Evolutionary conservation across 345 rosid genomes (phyloP).

Genomic region (Melastoma malabathricum): DNA sequence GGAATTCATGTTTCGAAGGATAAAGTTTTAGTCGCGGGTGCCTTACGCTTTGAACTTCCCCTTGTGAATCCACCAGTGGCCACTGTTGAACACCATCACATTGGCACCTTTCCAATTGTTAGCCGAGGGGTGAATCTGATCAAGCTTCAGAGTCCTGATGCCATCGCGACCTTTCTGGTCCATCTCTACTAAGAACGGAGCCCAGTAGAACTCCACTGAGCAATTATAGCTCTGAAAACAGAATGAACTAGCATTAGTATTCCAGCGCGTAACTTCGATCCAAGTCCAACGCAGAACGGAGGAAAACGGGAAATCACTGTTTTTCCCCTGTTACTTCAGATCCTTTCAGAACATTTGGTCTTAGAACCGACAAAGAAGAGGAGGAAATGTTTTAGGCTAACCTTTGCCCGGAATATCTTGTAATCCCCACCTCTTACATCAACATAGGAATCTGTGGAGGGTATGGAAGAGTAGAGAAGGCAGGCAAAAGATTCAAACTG

Average conservation of each 20-base stretch:
- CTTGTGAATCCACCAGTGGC: slow-evolving; percentile 38
- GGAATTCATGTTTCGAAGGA: too few relatives aligned
- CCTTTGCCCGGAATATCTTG: slow-evolving; percentile 32
- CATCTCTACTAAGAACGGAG: slow-evolving; percentile 29
- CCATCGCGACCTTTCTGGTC: slow-evolving; percentile 12
- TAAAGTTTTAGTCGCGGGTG: neutral
- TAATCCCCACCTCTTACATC: slow-evolving; percentile 1
- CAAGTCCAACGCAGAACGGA: too few relatives aligned
- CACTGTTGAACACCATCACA: slow-evolving; percentile 41
- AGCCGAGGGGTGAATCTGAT: slow-evolving; percentile 15
- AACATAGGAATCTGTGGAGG: slow-evolving; percentile 17
- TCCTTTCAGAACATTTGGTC: too few relatives aligned
- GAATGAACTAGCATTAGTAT: neutral
- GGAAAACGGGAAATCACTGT: too few relatives aligned
- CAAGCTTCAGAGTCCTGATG: slow-evolving; percentile 24
- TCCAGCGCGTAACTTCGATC: too few relatives aligned
- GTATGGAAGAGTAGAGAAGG: slow-evolving; percentile 30
- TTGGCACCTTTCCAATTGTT: slow-evolving; percentile 28
- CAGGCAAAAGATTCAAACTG: slow-evolving; percentile 54
- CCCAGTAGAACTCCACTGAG: slow-evolving; percentile 38
- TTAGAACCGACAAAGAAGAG: neutral
- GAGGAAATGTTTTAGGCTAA: neutral
- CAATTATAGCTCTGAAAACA: slow-evolving; percentile 26
- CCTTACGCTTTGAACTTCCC: slow-evolving; percentile 16
- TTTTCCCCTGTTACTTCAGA: too few relatives aligned